Base-by-base conservation (phyloP, 2,329 filamentous ascomycete species). In the Trichophyton mentagrophytes region DNA sequence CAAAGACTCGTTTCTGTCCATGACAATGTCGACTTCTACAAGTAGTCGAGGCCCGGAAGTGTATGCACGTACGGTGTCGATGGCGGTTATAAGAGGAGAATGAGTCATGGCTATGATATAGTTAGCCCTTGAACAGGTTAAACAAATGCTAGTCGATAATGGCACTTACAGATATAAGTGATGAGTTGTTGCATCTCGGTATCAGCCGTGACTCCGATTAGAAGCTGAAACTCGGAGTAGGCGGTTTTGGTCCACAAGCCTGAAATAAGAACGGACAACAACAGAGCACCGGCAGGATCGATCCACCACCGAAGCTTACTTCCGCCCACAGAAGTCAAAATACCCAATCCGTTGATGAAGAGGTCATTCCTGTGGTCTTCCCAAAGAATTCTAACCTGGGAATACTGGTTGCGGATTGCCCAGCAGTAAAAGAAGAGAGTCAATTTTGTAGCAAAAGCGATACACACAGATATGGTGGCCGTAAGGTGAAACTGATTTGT, bases 351-450 rank as follows among this genome's bases (percentile, higher is more conserved):
- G 72, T 97, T 99, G 80, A 99, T 90, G 68, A 96, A 80, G n/a
- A 99, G 79, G 70, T 99, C 93, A 70, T 99, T 99, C 64, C 93
- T 86, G 76, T 99, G 93, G 70, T 97, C 92, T 73, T 95, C 89
- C 91, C 90, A 96, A 13, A 97, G 78, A 70, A 96, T 96, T 61
- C 88, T 83, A 65, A 96, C 85, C 73, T 96, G 91, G 63, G 85
- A 90, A 78, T 97, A 96, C 68, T 89, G 88, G 76, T 96, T 86
- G 66, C 92, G 86, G 68, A 97, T 76, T 3, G 89, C 84, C 84
- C 87, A 97, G 76, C 93, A 97, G 78, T 96, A 97, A 27, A 95
- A 67, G 73, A 96, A 97, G 0, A 97, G 80, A 3, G 68, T 69
- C 15, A 97, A 77, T 72, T 99, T 97, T 22, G 91, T 96, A 33